phyloP scores from a whole-genome alignment of 352 stramenopile genomes.

The Elongisporangium senticosum region DNA sequence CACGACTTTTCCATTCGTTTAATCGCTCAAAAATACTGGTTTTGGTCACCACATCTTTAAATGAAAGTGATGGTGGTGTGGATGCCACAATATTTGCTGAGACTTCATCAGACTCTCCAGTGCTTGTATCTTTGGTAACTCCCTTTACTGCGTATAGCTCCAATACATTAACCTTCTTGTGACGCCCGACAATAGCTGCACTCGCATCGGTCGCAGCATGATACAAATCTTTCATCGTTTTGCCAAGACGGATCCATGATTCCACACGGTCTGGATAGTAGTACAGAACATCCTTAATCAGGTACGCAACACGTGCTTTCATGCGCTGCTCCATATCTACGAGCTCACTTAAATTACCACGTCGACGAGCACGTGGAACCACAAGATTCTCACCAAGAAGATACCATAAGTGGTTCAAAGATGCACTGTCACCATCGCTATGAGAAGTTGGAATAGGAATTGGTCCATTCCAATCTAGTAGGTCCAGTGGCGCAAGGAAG shows the following conservation, averaged over 20 bases:
- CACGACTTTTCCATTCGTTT: conserved; percentile 40
- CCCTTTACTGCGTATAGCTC: conserved; percentile 22
- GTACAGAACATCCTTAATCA: conserved; percentile 57
- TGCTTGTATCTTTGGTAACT: neutral
- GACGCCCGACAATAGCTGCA: conserved; percentile 36
- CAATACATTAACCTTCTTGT: conserved; percentile 32
- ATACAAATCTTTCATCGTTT: conserved; percentile 68
- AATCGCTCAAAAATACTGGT: conserved; percentile 52
- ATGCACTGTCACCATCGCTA: neutral
- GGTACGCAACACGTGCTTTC: conserved; percentile 46
- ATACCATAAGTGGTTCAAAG: conserved; percentile 64
- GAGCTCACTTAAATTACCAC: conserved; percentile 53
- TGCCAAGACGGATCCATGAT: conserved; percentile 61
- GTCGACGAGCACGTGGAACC: conserved; percentile 44
- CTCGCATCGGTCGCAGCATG: conserved; percentile 59
- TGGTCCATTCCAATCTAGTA: conserved; percentile 22
- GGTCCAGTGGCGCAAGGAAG: conserved; percentile 30
- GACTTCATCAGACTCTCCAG: neutral
- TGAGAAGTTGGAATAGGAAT: conserved; percentile 12
- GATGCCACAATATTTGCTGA: neutral
- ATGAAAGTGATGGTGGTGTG: conserved; percentile 13
- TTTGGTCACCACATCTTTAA: conserved; percentile 31
- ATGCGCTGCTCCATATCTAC: conserved; percentile 54
- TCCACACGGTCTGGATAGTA: conserved; percentile 54
- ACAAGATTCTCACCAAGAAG: conserved; percentile 71